Evolutionary conservation across 768 basidiomycete genomes (phyloP).

Genomic region (Auriscalpium vulgare): DNA sequence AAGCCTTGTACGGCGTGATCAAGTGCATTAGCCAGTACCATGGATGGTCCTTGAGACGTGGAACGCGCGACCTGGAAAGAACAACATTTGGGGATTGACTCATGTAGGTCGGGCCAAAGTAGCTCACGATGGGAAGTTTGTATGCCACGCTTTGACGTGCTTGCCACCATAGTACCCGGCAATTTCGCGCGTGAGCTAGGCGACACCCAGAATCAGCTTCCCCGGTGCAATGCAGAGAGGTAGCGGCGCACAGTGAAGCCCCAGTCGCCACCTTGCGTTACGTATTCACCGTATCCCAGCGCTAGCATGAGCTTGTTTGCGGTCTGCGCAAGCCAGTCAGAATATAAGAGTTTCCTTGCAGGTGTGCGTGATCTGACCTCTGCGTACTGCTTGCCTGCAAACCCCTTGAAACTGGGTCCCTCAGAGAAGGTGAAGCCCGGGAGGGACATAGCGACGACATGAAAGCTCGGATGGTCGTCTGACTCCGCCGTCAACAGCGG

Average conservation of each 20-base stretch:
- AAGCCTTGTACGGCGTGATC: conserved; percentile 21
- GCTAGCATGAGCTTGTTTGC: conserved; percentile 15
- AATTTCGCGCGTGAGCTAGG: conserved; percentile 28
- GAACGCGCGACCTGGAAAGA: not conserved
- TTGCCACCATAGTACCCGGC: conserved; percentile 30
- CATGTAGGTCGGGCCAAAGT: not conserved
- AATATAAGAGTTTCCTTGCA: not conserved
- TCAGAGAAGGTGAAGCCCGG: conserved; percentile 22
- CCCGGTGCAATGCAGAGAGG: not conserved
- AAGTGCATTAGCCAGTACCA: conserved; percentile 22
- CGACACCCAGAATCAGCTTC: not conserved
- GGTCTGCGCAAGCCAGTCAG: not conserved
- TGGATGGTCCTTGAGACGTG: conserved; percentile 12
- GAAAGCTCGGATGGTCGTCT: conserved; percentile 39
- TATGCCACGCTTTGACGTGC: conserved; percentile 44
- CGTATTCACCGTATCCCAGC: conserved; percentile 20
- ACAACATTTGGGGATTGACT: not conserved
- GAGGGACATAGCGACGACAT: conserved; percentile 34
- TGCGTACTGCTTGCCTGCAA: conserved; percentile 15
- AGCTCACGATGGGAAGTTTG: conserved; percentile 37
- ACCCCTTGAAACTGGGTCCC: conserved; percentile 18
- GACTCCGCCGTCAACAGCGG: conserved; percentile 34
- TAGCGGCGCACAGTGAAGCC: conserved; percentile 27
- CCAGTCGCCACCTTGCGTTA: conserved; percentile 29
- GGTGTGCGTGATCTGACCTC: conserved; percentile 20